phyloP scores from a whole-genome alignment of 1,284 basidiomycete genomes.

The Tremellales sp. region DNA sequence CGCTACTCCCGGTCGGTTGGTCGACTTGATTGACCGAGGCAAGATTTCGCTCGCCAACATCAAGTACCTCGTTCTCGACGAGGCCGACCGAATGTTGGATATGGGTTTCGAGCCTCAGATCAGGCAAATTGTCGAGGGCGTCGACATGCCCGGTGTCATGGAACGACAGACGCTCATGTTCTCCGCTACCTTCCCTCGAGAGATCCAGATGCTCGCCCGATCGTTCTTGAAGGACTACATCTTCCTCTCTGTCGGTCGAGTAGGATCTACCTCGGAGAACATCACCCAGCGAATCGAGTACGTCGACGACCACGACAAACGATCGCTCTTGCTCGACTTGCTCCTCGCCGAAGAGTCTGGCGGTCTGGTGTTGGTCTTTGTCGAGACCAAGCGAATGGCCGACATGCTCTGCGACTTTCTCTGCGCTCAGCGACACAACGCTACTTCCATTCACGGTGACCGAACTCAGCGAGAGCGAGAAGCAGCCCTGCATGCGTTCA shows the following conservation, averaged over 20 bases:
- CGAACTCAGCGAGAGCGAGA: constrained; percentile 97
- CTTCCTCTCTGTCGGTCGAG: constrained; percentile 97
- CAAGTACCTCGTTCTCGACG: constrained; percentile 96
- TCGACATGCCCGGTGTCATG: constrained; percentile 92
- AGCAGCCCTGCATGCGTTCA: constrained; percentile 91
- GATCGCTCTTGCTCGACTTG: constrained; percentile 91
- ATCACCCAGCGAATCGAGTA: constrained; percentile 99
- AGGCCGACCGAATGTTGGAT: constrained; percentile 99
- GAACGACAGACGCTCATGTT: constrained; percentile 99
- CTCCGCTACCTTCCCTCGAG: constrained; percentile 97
- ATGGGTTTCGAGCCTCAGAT: constrained; percentile 99
- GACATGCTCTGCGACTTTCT: constrained; percentile 98
- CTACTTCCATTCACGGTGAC: constrained; percentile 98
- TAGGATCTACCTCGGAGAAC: constrained; percentile 98
- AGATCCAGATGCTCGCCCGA: constrained; percentile 95
- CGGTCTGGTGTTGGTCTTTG: constrained; percentile 92
- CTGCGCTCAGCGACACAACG: constrained; percentile 73
- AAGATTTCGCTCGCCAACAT: constrained; percentile 95
- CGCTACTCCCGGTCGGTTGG: constrained; percentile 97
- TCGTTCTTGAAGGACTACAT: constrained; percentile 94
- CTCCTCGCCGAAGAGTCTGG: constrained; percentile 69
- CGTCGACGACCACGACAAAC: constrained; percentile 96
- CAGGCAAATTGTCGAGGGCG: constrained; percentile 92
- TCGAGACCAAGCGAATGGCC: constrained; percentile 99
- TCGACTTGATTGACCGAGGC: constrained; percentile 97